Evolutionary conservation across 495 filamentous ascomycete species (phyloP).

Genomic region (Aspergillus avenaceus): DNA sequence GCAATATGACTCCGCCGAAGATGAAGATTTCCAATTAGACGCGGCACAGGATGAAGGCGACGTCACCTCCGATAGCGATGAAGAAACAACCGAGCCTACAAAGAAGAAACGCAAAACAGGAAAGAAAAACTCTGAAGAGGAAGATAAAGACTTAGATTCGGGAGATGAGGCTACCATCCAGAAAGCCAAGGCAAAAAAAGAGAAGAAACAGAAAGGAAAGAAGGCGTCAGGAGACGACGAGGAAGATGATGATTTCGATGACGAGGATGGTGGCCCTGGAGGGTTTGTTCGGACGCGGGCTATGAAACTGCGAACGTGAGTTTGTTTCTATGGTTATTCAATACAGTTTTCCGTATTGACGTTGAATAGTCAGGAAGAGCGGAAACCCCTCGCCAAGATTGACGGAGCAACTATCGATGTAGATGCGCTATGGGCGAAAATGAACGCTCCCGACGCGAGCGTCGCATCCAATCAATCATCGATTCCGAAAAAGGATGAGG

Average conservation of each 20-base stretch:
- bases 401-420: slow-evolving; percentile 81
- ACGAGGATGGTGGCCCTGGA: slow-evolving; percentile 65
- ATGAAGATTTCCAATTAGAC: slow-evolving; percentile 69
- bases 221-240: slow-evolving; percentile 35
- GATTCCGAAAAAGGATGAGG: slow-evolving; percentile 12
- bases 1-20: slow-evolving; percentile 66
- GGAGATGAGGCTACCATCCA: slow-evolving; percentile 77
- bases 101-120: slow-evolving; percentile 40
- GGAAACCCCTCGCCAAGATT: slow-evolving; percentile 54
- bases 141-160: slow-evolving; percentile 49
- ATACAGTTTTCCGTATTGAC: too few relatives aligned
- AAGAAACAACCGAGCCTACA: slow-evolving; percentile 28
- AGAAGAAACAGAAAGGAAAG: slow-evolving; percentile 48
- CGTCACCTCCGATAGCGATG: slow-evolving; percentile 22
- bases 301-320: slow-evolving; percentile 58
- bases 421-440: slow-evolving; percentile 79
- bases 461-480: slow-evolving; percentile 13
- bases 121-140: slow-evolving; percentile 15
- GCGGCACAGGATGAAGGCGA: slow-evolving; percentile 44
- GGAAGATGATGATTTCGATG: slow-evolving; percentile 50
- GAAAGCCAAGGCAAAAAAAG: slow-evolving; percentile 52
- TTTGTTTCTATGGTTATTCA: too few relatives aligned
- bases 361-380: slow-evolving; percentile 56
- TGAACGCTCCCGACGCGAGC: slow-evolving; percentile 51
- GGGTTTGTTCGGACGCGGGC: slow-evolving; percentile 80